Percentiles rank a stretch among this genome's conserved stretches.
Conservation (phyloP, 805 yeast species). For the Yamadazyma phyllophila region DNA sequence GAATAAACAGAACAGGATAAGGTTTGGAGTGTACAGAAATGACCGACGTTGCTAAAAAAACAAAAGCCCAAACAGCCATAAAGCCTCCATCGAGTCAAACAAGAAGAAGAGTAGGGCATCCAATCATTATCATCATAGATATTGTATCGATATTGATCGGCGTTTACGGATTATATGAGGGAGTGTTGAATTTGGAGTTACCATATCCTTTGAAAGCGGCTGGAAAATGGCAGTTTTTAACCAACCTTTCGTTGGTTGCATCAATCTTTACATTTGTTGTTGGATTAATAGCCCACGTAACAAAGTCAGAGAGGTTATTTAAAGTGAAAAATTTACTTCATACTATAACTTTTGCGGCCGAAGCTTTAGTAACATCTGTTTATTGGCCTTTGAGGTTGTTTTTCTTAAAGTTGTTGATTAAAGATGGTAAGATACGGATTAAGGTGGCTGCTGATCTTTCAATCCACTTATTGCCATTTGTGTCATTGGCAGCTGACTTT, state of each 20-base stretch:
- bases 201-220: constrained; percentile 53
- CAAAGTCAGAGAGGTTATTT: constrained; percentile 23
- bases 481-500: constrained; percentile 53
- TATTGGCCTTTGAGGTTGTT: constrained; percentile 70
- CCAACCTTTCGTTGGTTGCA: constrained; percentile 56
- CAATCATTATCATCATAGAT: constrained; percentile 22
- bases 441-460: constrained; percentile 54
- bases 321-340: constrained; percentile 41
- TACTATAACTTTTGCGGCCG: constrained; percentile 57
- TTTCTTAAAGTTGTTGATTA: constrained; percentile 46
- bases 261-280: constrained; percentile 43
- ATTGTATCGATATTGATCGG: constrained; percentile 27
- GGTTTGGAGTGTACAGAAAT: neutral
- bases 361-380: constrained; percentile 57
- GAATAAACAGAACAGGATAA: neutral
- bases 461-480: constrained; percentile 59
- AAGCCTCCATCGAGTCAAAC: neutral
- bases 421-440: constrained; percentile 32
- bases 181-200: constrained; percentile 26
- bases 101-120: constrained; percentile 27
- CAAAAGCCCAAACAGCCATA: neutral
- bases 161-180: constrained; percentile 24
- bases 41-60: neutral
- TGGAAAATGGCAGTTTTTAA: constrained; percentile 71
- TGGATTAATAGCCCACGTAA: constrained; percentile 37